Evolutionary conservation across 2,329 filamentous ascomycete species (phyloP).

Genomic region (Aspergillus sp.): DNA sequence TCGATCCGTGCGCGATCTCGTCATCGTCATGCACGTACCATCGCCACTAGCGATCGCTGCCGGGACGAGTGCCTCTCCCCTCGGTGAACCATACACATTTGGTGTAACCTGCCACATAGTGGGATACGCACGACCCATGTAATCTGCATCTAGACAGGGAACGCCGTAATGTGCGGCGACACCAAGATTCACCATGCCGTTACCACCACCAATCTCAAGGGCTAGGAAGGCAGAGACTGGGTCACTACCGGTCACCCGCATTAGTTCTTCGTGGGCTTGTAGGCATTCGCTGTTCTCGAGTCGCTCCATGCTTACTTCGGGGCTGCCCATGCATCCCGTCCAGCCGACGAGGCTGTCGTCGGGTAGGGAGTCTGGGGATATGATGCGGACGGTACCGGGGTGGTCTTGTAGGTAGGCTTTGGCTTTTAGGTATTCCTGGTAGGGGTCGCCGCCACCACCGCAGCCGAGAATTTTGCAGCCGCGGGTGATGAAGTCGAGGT

Average conservation of each 20-base stretch:
- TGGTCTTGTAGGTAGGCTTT: background rate
- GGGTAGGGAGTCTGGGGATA: slow-evolving; percentile 38
- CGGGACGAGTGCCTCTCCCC: slow-evolving; percentile 42
- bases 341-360: slow-evolving; percentile 53
- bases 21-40: slow-evolving; percentile 52
- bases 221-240: slow-evolving; percentile 44
- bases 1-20: slow-evolving; percentile 44
- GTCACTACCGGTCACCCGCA: slow-evolving; percentile 28
- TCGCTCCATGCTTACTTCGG: slow-evolving; percentile 63
- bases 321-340: slow-evolving; percentile 62
- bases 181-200: slow-evolving; percentile 47
- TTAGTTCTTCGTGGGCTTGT: slow-evolving; percentile 51
- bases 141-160: slow-evolving; percentile 49
- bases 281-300: slow-evolving; percentile 57
- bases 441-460: slow-evolving; percentile 13
- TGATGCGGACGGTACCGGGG: background rate
- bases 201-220: slow-evolving; percentile 67
- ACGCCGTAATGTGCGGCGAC: slow-evolving; percentile 39
- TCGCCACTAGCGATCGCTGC: slow-evolving; percentile 55
- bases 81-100: slow-evolving; percentile 37
- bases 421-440: slow-evolving; percentile 13
- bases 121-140: slow-evolving; percentile 51
- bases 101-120: slow-evolving; percentile 51
- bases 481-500: slow-evolving; percentile 15
- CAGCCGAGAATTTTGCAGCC: slow-evolving; percentile 20